Evolutionary conservation across 495 filamentous ascomycete species (phyloP).

Genomic region (Penicillium taxi): DNA sequence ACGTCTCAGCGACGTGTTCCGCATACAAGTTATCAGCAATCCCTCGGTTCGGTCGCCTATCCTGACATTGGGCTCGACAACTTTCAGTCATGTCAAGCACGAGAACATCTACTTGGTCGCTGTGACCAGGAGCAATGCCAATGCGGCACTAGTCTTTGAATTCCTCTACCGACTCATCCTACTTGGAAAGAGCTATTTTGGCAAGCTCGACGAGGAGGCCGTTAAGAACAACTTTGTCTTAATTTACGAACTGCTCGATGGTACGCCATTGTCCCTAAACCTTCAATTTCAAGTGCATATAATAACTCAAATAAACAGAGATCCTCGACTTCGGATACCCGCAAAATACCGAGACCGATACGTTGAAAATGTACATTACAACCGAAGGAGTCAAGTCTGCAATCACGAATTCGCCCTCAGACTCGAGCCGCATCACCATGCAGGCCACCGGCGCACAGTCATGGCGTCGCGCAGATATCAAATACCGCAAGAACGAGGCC

Average conservation of each 20-base stretch:
- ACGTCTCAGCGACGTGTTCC: constrained; percentile 95
- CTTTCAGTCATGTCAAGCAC: constrained; percentile 98
- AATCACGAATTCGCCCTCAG: constrained; percentile 57
- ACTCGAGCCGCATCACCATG: constrained; percentile 96
- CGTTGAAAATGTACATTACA: constrained; percentile 99
- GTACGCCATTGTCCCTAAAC: constrained; percentile 39
- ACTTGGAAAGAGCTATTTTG: constrained; percentile 93
- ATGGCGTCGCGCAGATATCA: constrained; percentile 94
- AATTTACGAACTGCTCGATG: constrained; percentile 96
- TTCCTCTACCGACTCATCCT: constrained; percentile 89
- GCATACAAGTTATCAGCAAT: constrained; percentile 99
- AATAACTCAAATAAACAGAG: constrained; percentile 54
- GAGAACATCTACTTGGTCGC: constrained; percentile 99
- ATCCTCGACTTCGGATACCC: constrained; percentile 99
- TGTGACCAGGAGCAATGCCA: constrained; percentile 98
- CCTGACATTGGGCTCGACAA: constrained; percentile 93
- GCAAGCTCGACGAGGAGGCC: constrained; percentile 98
- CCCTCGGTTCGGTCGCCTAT: constrained; percentile 96
- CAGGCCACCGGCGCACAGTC: constrained; percentile 96
- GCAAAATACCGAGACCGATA: constrained; percentile 98
- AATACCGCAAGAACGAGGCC: constrained; percentile 98
- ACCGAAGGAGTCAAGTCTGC: constrained; percentile 98
- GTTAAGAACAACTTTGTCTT: constrained; percentile 99
- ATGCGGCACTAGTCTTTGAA: constrained; percentile 97
- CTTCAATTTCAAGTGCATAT: too few species aligned